Conservation (phyloP, 257 asterid species). For the Scutellaria baicalensis region DNA sequence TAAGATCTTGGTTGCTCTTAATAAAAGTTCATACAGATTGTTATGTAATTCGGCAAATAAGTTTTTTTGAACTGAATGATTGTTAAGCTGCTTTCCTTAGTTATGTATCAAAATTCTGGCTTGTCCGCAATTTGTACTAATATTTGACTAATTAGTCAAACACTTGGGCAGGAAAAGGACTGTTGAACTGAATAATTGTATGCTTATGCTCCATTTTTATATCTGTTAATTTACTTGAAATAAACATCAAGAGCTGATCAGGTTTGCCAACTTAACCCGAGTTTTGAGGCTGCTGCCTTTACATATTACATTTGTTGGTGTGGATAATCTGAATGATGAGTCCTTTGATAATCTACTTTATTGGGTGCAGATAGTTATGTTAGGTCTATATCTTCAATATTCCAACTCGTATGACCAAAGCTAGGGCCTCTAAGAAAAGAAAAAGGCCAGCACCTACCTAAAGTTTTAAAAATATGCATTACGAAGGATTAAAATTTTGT, state of each 20-base stretch:
- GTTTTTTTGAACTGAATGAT: not conserved
- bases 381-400: not conserved
- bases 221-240: not conserved
- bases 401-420: not conserved
- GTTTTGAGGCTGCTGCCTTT: not conserved
- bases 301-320: not conserved
- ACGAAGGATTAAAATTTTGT: not conserved
- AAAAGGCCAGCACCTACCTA: not conserved
- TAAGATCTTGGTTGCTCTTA: not conserved
- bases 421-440: not conserved
- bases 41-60: not conserved
- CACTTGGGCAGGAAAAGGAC: not conserved
- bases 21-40: not conserved
- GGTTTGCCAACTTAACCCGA: not conserved
- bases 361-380: not conserved
- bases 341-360: not conserved
- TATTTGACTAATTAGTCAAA: not conserved
- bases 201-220: not conserved
- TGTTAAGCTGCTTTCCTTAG: not conserved
- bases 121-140: not conserved
- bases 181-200: not conserved
- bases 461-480: not conserved
- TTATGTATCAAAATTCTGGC: not conserved
- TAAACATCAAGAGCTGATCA: not conserved
- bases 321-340: not conserved